These are phyloP conservation scores for Curvularia lunata DNA, from an alignment of 2,329 filamentous ascomycete species.

Conservation along the genomic window DNA sequence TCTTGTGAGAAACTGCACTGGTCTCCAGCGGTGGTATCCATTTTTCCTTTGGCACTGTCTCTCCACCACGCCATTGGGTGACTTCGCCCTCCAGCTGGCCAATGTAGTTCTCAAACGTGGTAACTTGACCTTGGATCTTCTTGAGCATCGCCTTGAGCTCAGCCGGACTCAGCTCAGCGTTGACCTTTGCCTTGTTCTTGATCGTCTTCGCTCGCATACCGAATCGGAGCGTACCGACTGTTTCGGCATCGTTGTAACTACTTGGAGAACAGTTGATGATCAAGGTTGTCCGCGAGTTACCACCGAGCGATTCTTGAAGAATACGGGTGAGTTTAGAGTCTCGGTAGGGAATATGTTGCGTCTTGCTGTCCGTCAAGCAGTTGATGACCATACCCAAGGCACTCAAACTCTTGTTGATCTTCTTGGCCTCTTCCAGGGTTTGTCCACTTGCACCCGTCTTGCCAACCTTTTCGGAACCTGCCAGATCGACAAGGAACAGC, in stretches of 20 bases:
- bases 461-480: conserved; percentile 97
- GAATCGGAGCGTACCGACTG: conserved; percentile 87
- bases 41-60: conserved; percentile 83
- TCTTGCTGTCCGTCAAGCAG: conserved; percentile 94
- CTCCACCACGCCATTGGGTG: conserved; percentile 84
- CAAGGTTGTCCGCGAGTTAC: conserved; percentile 96
- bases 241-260: conserved; percentile 97
- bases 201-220: conserved; percentile 97
- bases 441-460: conserved; percentile 98
- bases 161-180: conserved; percentile 92
- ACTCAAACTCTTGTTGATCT: conserved; percentile 99
- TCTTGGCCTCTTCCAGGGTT: conserved; percentile 97
- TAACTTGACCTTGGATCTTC: conserved; percentile 88
- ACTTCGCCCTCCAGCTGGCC: conserved; percentile 83
- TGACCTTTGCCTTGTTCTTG: conserved; percentile 99
- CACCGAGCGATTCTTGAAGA: conserved; percentile 93
- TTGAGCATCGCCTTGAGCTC: conserved; percentile 93
- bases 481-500: conserved; percentile 96
- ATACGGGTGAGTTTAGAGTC: conserved; percentile 98
- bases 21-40: conserved; percentile 75
- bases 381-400: conserved; percentile 99
- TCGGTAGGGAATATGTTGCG: conserved; percentile 92
- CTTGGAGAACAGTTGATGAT: conserved; percentile 99
- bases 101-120: conserved; percentile 87
- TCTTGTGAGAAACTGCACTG: conserved; percentile 58